phyloP scores from a whole-genome alignment of 345 rosid species.

The Toxicodendron radicans region DNA sequence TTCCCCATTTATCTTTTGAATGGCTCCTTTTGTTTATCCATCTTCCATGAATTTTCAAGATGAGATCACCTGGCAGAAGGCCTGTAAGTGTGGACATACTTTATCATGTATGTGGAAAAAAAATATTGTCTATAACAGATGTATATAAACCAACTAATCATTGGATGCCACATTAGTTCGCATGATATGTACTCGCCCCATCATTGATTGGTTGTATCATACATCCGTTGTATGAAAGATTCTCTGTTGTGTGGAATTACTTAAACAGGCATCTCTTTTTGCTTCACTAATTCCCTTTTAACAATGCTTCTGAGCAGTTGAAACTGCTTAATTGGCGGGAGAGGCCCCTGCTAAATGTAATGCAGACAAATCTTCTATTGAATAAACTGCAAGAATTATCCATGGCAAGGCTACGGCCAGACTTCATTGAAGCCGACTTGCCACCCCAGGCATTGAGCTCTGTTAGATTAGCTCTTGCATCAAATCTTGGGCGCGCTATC shows the following conservation, averaged over 20 bases:
- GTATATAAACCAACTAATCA: no score
- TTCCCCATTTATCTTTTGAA: no score
- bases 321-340: constrained; percentile 76
- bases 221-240: no score
- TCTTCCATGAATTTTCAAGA: no score
- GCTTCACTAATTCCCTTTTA: neutral
- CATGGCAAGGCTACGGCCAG: constrained; percentile 69
- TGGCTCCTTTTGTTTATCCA: no score
- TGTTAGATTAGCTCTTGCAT: constrained; percentile 78
- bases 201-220: no score
- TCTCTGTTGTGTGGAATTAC: neutral
- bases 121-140: no score
- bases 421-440: constrained; percentile 56
- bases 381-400: constrained; percentile 85
- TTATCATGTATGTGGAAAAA: no score
- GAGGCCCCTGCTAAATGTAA: constrained; percentile 60
- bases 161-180: no score
- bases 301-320: constrained; percentile 47
- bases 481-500: constrained; percentile 82
- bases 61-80: no score
- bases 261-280: neutral
- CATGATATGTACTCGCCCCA: no score
- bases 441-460: constrained; percentile 62
- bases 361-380: constrained; percentile 70
- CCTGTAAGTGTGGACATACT: no score